These are phyloP conservation scores for Sugiyamaella chiloensis DNA, from an alignment of 805 yeast species.

Conservation along the genomic window DNA sequence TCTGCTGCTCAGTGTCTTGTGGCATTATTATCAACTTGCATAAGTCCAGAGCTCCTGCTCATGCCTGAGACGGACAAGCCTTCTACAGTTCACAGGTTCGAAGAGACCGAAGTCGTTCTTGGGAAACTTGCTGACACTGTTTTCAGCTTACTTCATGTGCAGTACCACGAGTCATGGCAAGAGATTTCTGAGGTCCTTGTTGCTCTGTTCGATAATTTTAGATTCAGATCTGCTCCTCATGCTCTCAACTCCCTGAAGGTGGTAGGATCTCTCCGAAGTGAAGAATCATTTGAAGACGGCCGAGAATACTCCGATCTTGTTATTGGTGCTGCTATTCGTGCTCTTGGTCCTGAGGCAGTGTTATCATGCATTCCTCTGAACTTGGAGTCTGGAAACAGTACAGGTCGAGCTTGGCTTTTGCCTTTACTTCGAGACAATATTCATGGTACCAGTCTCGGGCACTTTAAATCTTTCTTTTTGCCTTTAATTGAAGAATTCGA, in stretches of 20 bases:
- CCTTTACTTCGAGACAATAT: conserved; percentile 88
- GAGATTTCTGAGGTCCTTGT: conserved; percentile 69
- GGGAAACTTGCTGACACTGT: conserved; percentile 51
- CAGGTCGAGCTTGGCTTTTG: conserved; percentile 92
- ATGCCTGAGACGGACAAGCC: conserved; percentile 41
- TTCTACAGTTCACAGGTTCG: conserved; percentile 25
- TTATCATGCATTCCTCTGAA: conserved; percentile 68
- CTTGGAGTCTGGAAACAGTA: conserved; percentile 48
- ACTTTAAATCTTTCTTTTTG: conserved; percentile 57
- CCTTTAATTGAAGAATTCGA: conserved; percentile 49
- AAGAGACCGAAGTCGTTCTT: conserved; percentile 42
- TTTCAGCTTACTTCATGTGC: conserved; percentile 63
- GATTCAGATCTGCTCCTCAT: conserved; percentile 67
- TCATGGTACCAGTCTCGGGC: conserved; percentile 62
- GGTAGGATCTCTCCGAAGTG: conserved; percentile 84
- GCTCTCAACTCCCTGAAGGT: conserved; percentile 61
- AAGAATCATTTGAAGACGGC: conserved; percentile 62
- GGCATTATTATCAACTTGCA: conserved; percentile 66
- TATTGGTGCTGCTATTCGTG: conserved; percentile 71
- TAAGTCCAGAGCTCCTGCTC: conserved; percentile 58
- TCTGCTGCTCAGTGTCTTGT: conserved; percentile 87
- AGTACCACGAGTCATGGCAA: conserved; percentile 70
- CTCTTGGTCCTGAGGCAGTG: conserved; percentile 85
- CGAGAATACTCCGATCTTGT: conserved; percentile 77
- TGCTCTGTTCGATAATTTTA: conserved; percentile 58